phyloP scores from a whole-genome alignment of 1,284 basidiomycete genomes.

The Boletus holoroseus region DNA sequence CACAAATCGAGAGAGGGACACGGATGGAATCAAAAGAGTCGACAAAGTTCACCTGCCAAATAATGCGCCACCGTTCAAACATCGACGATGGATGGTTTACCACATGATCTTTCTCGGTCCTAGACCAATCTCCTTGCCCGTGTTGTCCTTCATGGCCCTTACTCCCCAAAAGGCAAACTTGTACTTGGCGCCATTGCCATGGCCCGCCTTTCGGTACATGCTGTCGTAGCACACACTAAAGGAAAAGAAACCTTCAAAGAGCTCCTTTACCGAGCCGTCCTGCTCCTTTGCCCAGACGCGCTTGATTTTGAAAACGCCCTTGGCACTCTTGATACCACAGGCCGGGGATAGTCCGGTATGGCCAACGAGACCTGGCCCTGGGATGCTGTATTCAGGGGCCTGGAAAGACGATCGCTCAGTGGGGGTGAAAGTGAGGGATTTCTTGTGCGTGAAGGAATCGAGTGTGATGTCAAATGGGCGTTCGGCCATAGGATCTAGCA shows the following conservation, averaged over 20 bases:
- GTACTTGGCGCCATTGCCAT: slow-evolving; percentile 29
- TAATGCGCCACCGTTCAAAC: not conserved
- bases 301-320: slow-evolving; percentile 34
- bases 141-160: slow-evolving; percentile 33
- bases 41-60: not conserved
- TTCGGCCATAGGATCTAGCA: slow-evolving; percentile 35
- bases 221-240: slow-evolving; percentile 34
- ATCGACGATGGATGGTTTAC: not conserved
- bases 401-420: slow-evolving; percentile 22
- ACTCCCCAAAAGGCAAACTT: slow-evolving; percentile 38
- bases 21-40: not conserved
- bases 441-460: slow-evolving; percentile 21
- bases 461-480: slow-evolving; percentile 33
- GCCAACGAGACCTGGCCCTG: slow-evolving; percentile 29
- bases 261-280: slow-evolving; percentile 23
- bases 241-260: slow-evolving; percentile 37
- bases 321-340: slow-evolving; percentile 34
- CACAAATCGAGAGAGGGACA: slow-evolving; percentile 13
- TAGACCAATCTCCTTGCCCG: slow-evolving; percentile 33
- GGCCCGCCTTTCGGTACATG: slow-evolving; percentile 34
- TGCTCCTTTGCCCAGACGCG: slow-evolving; percentile 30
- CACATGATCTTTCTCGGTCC: slow-evolving; percentile 16
- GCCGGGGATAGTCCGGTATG: slow-evolving; percentile 21
- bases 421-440: slow-evolving; percentile 21
- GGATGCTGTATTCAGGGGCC: slow-evolving; percentile 17